Conservation (phyloP, 176 grass and related monocot genomes). For the Aegilops umbellulata region DNA sequence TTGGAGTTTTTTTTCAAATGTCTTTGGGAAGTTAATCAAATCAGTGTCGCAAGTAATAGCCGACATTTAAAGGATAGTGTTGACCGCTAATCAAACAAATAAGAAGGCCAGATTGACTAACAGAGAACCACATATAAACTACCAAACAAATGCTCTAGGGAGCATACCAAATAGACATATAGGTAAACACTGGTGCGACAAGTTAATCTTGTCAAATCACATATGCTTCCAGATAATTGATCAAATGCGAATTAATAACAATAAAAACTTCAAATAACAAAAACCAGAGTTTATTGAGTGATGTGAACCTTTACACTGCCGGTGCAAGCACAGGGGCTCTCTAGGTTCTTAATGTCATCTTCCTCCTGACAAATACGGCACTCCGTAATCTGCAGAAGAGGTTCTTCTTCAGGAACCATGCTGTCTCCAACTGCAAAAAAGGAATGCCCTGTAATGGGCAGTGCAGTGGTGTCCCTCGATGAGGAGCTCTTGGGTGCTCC, state of each 20-base stretch:
- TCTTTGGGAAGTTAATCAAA: conserved; percentile 6
- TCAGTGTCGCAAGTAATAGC: background rate
- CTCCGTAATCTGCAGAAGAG: conserved; percentile 67
- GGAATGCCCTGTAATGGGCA: conserved; percentile 6
- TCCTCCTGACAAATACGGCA: conserved; percentile 96
- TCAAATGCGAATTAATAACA: background rate
- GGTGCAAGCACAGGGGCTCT: conserved; percentile 70
- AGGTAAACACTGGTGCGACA: background rate
- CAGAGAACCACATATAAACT: background rate
- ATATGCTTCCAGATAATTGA: conserved; percentile 9
- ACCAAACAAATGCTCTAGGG: background rate
- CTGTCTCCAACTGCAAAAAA: conserved; percentile 31
- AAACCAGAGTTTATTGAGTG: background rate
- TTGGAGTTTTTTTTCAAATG: background rate
- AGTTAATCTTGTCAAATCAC: conserved; percentile 14
- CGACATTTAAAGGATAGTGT: background rate
- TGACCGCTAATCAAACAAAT: background rate
- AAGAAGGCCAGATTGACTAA: background rate
- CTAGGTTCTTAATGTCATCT: conserved; percentile 73
- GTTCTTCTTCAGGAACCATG: conserved; percentile 59
- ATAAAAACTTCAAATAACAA: conserved; percentile 6
- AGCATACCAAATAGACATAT: background rate
- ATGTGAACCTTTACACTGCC: conserved; percentile 80
- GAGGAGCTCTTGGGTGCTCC: conserved; percentile 28
- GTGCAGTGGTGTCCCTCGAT: conserved; percentile 28